These are phyloP conservation scores for Deinandra increscens DNA, from an alignment of 129 eudicot species.

Conservation along the genomic window DNA sequence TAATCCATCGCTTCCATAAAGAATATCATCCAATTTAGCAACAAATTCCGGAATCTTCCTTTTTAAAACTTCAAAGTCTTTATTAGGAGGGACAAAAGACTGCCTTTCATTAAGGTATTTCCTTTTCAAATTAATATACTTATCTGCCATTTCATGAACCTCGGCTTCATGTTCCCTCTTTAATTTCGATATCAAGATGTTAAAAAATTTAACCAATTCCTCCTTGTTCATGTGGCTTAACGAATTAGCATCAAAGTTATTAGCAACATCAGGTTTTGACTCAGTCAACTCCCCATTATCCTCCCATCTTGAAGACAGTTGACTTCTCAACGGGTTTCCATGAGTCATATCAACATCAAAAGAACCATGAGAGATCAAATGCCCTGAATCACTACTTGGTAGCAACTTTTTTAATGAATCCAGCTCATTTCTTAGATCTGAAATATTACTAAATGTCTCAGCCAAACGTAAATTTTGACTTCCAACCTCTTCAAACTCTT, in stretches of 20 bases:
- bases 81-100: slow-evolving; percentile 43
- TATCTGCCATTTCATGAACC: slow-evolving; percentile 54
- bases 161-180: slow-evolving; percentile 71
- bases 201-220: slow-evolving; percentile 50
- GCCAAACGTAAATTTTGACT: slow-evolving; percentile 41
- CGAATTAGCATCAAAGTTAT: slow-evolving; percentile 51
- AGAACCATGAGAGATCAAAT: slow-evolving; percentile 57
- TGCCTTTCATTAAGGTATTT: slow-evolving; percentile 58
- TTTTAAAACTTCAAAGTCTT: slow-evolving; percentile 63
- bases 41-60: slow-evolving; percentile 71
- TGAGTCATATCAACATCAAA: slow-evolving; percentile 53
- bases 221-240: slow-evolving; percentile 53
- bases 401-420: slow-evolving; percentile 57
- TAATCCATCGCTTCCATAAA: slow-evolving; percentile 42
- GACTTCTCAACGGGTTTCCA: slow-evolving; percentile 44
- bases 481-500: slow-evolving; percentile 45
- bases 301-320: slow-evolving; percentile 42
- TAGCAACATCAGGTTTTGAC: slow-evolving; percentile 42
- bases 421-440: slow-evolving; percentile 50
- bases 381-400: slow-evolving; percentile 46
- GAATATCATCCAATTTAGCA: slow-evolving; percentile 54
- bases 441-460: slow-evolving; percentile 53
- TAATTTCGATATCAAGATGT: slow-evolving; percentile 37
- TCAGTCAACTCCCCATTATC: slow-evolving; percentile 55
- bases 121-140: slow-evolving; percentile 42